Evolutionary conservation across 2,329 filamentous ascomycete genomes (phyloP), one percentile per base, ranked within the genome.

Genomic region (Dactylellina cionopaga): DNA sequence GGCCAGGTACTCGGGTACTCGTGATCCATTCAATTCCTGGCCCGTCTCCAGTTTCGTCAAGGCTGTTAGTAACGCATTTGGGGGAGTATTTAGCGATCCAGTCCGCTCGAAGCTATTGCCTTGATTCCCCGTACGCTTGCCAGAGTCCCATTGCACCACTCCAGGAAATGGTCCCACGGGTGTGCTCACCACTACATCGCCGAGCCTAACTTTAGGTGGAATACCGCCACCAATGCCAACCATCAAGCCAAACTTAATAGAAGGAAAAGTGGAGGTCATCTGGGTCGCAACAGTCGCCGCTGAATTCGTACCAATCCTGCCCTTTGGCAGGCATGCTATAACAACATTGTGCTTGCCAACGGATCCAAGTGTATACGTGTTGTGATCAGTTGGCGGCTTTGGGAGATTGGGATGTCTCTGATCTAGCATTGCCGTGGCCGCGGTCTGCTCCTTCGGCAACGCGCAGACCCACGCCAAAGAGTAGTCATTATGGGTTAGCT

Each of bases 121-220:
- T 22, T 29, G 7, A 10, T 7, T 29, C 0, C n/a, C 35, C n/a
- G 15, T 27, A 19, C 35, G 43, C n/a, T 41, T 63, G 10, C 58
- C 31, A n/a, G 43, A 31, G 22, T 44, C 58, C 44, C 46, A 63
- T 33, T 63, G 58, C 2, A 63, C 24, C 4, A 52, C 44, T 60
- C 54, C 9, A 77, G 62, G 7, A 78, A 44, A 10, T 44, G 27
- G 10, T 15, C 66, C 0, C 75, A 75, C 10, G 1, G 49, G 49
- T 2, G 5, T 13, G 6, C 58, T 19, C 6, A 63, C 58, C 5
- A 63, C 58, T 15, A 44, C n/a, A n/a, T n/a, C n/a, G n/a, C n/a
- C n/a, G n/a, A n/a, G n/a, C n/a, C n/a, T n/a, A n/a, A n/a, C n/a
- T 49, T 49, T 49, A 24, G 25, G 19, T 13, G 46, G 46, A 15